Percentiles rank a stretch among this genome's conserved stretches.
phyloP scores from a whole-genome alignment of 345 rosid genomes.

The Rhodamnia rubescens region DNA sequence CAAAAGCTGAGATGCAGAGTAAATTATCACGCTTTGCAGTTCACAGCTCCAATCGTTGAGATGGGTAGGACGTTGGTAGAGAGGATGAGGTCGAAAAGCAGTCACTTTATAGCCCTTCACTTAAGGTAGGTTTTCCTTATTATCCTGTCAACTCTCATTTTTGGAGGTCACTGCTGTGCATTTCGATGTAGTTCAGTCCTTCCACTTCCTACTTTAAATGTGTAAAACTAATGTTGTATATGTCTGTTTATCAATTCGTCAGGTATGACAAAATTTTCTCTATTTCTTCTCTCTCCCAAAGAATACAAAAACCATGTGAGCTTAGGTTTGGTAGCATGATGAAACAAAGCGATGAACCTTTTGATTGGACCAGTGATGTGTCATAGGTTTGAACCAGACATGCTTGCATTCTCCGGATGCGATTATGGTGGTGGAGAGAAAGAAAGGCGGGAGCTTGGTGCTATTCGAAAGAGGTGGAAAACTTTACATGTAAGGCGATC shows the following conservation, averaged over 20 bases:
- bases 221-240: not conserved
- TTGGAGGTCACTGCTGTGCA: not conserved
- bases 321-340: not conserved
- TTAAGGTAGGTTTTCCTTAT: constrained; percentile 43
- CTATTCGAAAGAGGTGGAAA: constrained; percentile 82
- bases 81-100: constrained; percentile 60
- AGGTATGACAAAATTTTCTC: not conserved
- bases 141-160: not conserved
- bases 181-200: not conserved
- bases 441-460: constrained; percentile 65
- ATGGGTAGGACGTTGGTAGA: constrained; percentile 57
- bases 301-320: not conserved
- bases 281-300: not conserved
- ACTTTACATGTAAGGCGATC: constrained; percentile 50
- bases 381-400: constrained; percentile 86
- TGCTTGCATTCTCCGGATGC: constrained; percentile 97
- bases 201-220: not conserved
- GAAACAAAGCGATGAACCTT: not conserved
- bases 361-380: not conserved
- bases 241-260: not conserved
- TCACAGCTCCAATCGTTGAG: constrained; percentile 46
- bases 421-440: constrained; percentile 84
- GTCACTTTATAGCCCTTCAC: constrained; percentile 75
- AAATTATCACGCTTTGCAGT: constrained; percentile 76
- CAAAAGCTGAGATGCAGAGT: constrained; percentile 94